Base-by-base conservation (phyloP, 225 moss, liverwort and hornwort genomes). In the Antitrichia curtipendula region DNA sequence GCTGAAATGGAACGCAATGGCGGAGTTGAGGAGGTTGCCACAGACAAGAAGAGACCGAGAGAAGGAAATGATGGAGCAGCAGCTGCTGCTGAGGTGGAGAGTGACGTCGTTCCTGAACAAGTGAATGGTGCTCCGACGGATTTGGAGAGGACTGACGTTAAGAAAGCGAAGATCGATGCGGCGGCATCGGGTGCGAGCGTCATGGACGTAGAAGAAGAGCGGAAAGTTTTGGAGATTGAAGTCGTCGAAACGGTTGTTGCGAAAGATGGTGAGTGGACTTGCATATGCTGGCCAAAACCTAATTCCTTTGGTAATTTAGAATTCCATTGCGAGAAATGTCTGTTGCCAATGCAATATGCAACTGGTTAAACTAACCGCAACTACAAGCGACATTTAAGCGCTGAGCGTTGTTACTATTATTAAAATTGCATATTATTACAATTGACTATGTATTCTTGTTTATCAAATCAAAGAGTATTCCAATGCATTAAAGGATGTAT, bases 81-180 rank as follows among this genome's bases (percentile, higher is more conserved):
- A 12, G 77, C 40, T 14, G 75, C 79, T 87, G 45, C 45, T 15
- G 68, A 9, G 78, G 50, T 65, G 82, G 63, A 28, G 56, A 82
- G 82, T 78, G 85, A 13, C 45, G 80, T 34, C n/a, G 61, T 53
- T 75, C 31, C 70, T 81, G 84, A 81, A 62, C 79, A 38, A 24
- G 50, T 60, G 41, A 84, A 75, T 19, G 89, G 80, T 49, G 84
- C 70, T 74, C 43, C 64, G 56, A 77, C 68, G 77, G 87, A 71
- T 72, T 57, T 84, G 58, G 94, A 93, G 75, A 90, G 82, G 86
- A 78, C 34, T 20, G 94, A 95, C 65, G 92, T 78, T 65, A 97
- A 96, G 87, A 92, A 93, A 78, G 90, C 84, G 50, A 96, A 93
- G 91, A 89, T 88, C 47, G 90, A 86, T 78, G 91, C 69, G 76